phyloP scores from a whole-genome alignment of 179 eudicot species.

The Gypsophila paniculata region DNA sequence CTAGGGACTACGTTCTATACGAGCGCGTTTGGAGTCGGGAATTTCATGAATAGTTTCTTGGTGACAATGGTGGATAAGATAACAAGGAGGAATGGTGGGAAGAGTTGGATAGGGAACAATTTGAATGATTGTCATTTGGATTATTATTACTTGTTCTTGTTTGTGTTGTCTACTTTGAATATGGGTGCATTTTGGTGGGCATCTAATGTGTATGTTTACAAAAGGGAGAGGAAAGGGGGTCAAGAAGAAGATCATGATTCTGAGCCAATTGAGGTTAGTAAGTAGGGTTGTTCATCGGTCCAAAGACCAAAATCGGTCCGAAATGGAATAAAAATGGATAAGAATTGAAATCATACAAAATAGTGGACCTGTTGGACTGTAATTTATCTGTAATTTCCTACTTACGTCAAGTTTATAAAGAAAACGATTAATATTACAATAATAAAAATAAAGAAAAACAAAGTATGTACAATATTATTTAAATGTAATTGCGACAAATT shows the following conservation, averaged over 20 bases:
- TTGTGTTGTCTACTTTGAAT: conserved; percentile 44
- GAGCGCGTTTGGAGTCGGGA: conserved; percentile 71
- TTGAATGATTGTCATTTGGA: conserved; percentile 75
- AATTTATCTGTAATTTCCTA: no score
- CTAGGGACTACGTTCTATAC: conserved; percentile 80
- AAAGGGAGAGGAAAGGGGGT: conserved; percentile 37
- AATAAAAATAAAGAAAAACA: no score
- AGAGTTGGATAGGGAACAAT: conserved; percentile 77
- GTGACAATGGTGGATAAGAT: conserved; percentile 61
- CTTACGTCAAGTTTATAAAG: no score
- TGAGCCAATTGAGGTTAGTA: conserved; percentile 38
- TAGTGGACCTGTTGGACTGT: no score
- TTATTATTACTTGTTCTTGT: conserved; percentile 64
- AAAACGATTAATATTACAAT: no score
- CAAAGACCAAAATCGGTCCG: no score
- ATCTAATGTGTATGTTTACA: conserved; percentile 56
- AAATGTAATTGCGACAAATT: no score
- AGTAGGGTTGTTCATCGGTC: no score
- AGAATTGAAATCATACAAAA: no score
- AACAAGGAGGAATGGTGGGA: conserved; percentile 41
- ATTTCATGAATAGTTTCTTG: conserved; percentile 62
- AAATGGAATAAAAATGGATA: no score
- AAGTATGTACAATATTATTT: no score
- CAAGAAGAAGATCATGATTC: conserved; percentile 23
- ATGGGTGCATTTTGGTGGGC: conserved; percentile 56